Base-by-base conservation (phyloP, 192 early-diverging fungal species). In the Backusella morwellensis region DNA sequence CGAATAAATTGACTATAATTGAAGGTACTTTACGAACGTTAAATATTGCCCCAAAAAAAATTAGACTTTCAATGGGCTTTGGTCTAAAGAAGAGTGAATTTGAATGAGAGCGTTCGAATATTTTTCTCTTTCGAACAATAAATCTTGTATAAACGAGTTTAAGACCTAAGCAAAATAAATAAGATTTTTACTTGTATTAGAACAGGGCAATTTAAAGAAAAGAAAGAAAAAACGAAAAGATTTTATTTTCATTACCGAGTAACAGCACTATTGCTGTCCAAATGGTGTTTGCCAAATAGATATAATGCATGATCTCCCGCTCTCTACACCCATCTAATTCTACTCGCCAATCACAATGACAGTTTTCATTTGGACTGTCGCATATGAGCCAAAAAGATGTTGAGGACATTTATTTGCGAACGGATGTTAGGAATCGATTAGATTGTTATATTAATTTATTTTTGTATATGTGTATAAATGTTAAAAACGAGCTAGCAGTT, bases 301-400 rank as follows among this genome's bases (percentile, higher is more conserved):
- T 78, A 29, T 14, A 34, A 47, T 56, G 40, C 63, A 82, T 66
- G 1, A 32, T 17, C 3, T 44, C 4, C 3, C 35, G 38, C 29
- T 77, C 68, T 4, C n/a, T 35, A 34, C 80, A 82, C 9, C 59
- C 52, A 14, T 71, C 6, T 6, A 75, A 26, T 29, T 23, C 63
- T 21, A 82, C 19, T 66, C 80, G 41, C 76, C 76, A 82, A 66
- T 82, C 80, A 38, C 80, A 82, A 35, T 82, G 76, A 40, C 80
- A 82, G 12, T 56, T 19, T 17, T 81, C 41, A 9, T 56, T 56
- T 9, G 36, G 17, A 2, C 38, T n/a, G 29, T 76, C 66, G 47
- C 80, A 81, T 2, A 70, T 2, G 3, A 71, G 21, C 80, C 80
- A 81, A 38, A 77, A 77, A 4, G 70, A 44, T 9, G 54, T 21